Evolutionary conservation across 2,329 filamentous ascomycete species (phyloP).

Genomic region (Colletotrichum lupini): DNA sequence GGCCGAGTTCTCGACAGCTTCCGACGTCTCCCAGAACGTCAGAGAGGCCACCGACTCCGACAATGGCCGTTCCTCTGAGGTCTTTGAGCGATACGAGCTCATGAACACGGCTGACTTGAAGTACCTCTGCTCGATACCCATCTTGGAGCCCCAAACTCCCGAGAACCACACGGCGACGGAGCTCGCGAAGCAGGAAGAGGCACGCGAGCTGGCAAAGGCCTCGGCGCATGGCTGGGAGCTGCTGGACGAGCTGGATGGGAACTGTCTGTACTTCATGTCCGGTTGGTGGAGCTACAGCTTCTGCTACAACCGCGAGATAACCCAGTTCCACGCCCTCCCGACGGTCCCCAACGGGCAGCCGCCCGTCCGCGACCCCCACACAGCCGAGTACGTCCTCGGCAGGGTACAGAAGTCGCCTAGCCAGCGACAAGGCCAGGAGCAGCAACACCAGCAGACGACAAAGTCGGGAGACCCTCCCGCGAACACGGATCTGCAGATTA

Average conservation of each 20-base stretch:
- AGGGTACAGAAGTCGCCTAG: constrained; percentile 53
- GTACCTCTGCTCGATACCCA: constrained; percentile 88
- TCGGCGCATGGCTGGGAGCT: constrained; percentile 84
- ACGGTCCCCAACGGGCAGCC: constrained; percentile 74
- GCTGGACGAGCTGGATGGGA: constrained; percentile 78
- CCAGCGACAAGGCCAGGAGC: constrained; percentile 31
- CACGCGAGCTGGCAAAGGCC: constrained; percentile 82
- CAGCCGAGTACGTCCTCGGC: constrained; percentile 82
- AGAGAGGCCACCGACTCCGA: constrained; percentile 49
- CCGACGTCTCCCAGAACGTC: constrained; percentile 50
- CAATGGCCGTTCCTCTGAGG: constrained; percentile 41
- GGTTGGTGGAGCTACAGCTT: constrained; percentile 98
- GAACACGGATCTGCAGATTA: constrained; percentile 78
- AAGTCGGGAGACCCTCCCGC: constrained; percentile 40
- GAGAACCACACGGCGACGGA: constrained; percentile 76
- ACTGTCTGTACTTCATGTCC: constrained; percentile 83
- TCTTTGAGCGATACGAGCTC: constrained; percentile 72
- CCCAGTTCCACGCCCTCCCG: constrained; percentile 89
- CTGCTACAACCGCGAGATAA: constrained; percentile 88
- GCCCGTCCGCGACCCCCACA: constrained; percentile 80
- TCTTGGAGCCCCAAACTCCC: constrained; percentile 66
- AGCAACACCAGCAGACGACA: constrained; percentile 27
- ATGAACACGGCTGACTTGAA: constrained; percentile 76
- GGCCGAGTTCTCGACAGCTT: constrained; percentile 52
- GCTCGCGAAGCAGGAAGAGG: constrained; percentile 77